Percentiles rank a stretch among this genome's conserved stretches.
Conservation (phyloP, 306 rosid species). For the Vigna angularis region DNA sequence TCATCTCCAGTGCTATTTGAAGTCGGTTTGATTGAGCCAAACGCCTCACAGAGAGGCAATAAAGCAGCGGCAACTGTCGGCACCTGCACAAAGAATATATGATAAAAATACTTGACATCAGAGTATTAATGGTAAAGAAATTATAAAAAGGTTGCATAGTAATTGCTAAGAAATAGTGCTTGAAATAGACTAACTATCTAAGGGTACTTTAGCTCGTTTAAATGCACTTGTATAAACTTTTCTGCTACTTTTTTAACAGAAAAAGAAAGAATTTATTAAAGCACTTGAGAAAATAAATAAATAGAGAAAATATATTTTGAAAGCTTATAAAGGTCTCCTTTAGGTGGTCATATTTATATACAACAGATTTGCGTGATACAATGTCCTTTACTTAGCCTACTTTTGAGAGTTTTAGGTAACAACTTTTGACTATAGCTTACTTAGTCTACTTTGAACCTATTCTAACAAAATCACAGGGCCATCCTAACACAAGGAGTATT, state of each 20-base stretch:
- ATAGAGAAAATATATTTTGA: too few species aligned
- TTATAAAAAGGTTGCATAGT: constrained; percentile 19
- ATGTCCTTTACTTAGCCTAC: too few species aligned
- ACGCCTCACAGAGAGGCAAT: constrained; percentile 80
- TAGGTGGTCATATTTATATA: too few species aligned
- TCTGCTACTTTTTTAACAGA: not conserved
- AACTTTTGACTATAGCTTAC: too few species aligned
- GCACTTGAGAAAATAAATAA: too few species aligned
- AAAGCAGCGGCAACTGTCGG: constrained; percentile 75
- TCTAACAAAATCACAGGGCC: too few species aligned
- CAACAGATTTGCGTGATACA: too few species aligned
- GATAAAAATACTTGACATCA: constrained; percentile 36
- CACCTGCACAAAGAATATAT: constrained; percentile 56
- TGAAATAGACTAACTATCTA: constrained; percentile 24
- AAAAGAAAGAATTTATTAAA: too few species aligned
- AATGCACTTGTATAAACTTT: constrained; percentile 33
- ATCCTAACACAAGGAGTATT: too few species aligned
- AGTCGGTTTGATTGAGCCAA: constrained; percentile 71
- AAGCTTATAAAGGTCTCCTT: too few species aligned
- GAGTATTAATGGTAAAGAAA: constrained; percentile 32
- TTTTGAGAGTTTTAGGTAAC: too few species aligned
- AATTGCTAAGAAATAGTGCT: constrained; percentile 18
- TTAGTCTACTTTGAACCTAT: too few species aligned
- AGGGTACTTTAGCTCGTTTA: constrained; percentile 24
- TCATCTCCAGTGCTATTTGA: constrained; percentile 56